Evolutionary conservation across 1,284 basidiomycete species (phyloP), one percentile per base, ranked within the genome.

Genomic region (Pseudozyma thailandica): DNA sequence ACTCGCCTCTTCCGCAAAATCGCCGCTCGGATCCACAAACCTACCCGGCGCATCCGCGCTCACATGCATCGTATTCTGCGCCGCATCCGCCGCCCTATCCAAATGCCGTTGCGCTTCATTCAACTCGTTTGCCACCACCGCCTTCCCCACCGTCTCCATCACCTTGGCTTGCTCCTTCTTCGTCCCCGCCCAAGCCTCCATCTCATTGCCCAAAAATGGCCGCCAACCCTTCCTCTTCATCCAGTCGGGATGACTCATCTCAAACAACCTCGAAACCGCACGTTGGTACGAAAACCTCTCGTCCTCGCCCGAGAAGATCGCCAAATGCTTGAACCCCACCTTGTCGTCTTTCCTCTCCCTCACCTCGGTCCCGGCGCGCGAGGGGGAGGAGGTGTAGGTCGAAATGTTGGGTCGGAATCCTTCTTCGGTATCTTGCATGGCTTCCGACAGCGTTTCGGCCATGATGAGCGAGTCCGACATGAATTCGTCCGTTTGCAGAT

Each of bases 271-370:
- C 6, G 89, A 90, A 1, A 90, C 86, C 0, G 89, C 89, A 30
- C 89, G 87, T 79, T 89, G 88, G 84, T 88, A 90, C 1, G 88
- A 88, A 75, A 90, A 89, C 42, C 88, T 86, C 81, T 90, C 89
- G 77, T 89, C 89, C 76, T 89, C 87, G 9, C 87, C 87, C 0
- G 88, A 89, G 81, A 90, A 90, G 60, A 90, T 89, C 0, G 88
- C 87, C 31, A 89, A 35, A 74, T 54, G 82, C 85, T 81, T 86
- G 85, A 77, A 87, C 76, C 81, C 23, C 83, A 85, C 47, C 83
- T 80, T 64, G 64, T 73, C 31, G 70, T 75, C 69, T 60, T 48
- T 63, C 59, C 35, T 70, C 63, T 13, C 74, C 69, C 1, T 33
- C 1, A 8, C 6, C 7, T n/a, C 33, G 13, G 28, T 16, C 9